These are phyloP conservation scores for Aspergillus nanangensis DNA, from an alignment of 495 filamentous ascomycete species.

Conservation along the genomic window DNA sequence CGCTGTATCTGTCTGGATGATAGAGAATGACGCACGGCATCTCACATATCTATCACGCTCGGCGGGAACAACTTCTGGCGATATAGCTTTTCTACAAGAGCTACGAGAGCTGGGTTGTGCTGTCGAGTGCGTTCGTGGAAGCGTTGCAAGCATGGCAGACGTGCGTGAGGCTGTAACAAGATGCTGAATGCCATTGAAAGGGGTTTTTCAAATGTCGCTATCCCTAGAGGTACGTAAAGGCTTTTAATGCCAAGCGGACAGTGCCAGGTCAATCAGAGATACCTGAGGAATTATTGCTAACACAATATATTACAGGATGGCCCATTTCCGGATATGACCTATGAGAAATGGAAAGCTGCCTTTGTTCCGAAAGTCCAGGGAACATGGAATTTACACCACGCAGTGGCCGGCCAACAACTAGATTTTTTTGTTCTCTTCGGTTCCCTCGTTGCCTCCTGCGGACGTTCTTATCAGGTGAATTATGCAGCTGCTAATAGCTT, in stretches of 20 bases:
- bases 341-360: constrained; percentile 25
- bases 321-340: constrained; percentile 36
- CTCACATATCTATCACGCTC: constrained; percentile 41
- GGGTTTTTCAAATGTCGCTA: constrained; percentile 24
- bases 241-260: neutral
- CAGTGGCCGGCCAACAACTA: constrained; percentile 22
- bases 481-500: constrained; percentile 31
- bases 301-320: constrained; percentile 11
- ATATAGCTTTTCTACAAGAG: constrained; percentile 27
- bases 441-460: constrained; percentile 20
- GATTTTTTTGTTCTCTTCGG: constrained; percentile 39
- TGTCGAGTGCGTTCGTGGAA: constrained; percentile 6
- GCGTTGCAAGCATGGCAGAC: constrained; percentile 3
- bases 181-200: constrained; percentile 6
- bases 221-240: constrained; percentile 7
- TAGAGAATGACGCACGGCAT: constrained; percentile 46
- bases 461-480: constrained; percentile 28
- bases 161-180: constrained; percentile 2
- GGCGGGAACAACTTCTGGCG: constrained; percentile 4
- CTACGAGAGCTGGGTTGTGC: constrained; percentile 17
- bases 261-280: no score
- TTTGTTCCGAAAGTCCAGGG: constrained; percentile 37
- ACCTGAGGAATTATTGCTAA: neutral
- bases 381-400: constrained; percentile 48
- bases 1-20: constrained; percentile 53